A percentile compares a stretch with the other conserved stretches of the same genome.
Conservation (phyloP, 176 grass and related monocot species). For the Oryza punctata region DNA sequence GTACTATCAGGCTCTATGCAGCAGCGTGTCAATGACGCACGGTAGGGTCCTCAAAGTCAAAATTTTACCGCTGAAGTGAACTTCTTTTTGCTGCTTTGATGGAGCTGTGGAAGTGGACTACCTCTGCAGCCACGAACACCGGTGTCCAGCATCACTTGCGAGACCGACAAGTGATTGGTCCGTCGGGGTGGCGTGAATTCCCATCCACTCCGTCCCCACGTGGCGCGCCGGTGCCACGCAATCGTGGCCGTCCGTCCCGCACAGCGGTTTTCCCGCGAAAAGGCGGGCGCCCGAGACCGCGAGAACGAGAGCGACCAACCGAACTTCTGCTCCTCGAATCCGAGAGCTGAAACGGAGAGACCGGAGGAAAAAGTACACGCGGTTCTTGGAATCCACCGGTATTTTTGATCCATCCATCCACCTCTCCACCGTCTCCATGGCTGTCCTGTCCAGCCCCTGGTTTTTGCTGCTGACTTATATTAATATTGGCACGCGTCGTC, state of each 20-base stretch:
- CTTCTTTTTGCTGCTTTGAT: not conserved
- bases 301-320: not conserved
- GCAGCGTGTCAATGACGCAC: no score
- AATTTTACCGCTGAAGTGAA: no score
- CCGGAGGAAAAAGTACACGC: not conserved
- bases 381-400: slow-evolving; percentile 3
- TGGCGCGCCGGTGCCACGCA: not conserved
- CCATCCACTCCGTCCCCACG: not conserved
- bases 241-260: not conserved
- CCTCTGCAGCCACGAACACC: no score
- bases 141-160: not conserved
- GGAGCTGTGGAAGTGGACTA: not conserved
- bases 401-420: not conserved
- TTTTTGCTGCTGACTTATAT: not conserved
- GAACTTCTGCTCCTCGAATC: not conserved
- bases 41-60: no score
- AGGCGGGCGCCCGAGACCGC: not conserved
- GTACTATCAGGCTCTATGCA: no score
- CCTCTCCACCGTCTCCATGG: not conserved
- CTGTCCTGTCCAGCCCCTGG: not conserved
- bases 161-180: not conserved
- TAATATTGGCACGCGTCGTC: not conserved
- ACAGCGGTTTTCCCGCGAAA: not conserved
- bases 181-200: not conserved
- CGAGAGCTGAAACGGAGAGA: not conserved